These are phyloP conservation scores for Passiflora organensis DNA, from an alignment of 345 rosid species.

Conservation along the genomic window DNA sequence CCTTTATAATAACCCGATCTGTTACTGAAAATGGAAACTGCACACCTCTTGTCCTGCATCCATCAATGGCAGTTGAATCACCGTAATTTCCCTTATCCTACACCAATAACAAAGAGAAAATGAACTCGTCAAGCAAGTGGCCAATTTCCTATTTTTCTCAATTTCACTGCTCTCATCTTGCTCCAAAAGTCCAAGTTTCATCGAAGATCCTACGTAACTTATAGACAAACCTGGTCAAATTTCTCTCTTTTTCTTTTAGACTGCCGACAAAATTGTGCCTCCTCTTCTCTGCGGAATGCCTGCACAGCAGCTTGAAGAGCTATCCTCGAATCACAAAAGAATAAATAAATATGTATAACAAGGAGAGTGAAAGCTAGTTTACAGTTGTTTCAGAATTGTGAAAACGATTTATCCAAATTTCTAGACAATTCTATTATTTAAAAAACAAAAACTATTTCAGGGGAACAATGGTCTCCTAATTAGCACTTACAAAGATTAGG, in stretches of 20 bases:
- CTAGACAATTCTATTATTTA: not conserved
- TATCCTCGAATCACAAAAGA: conserved; percentile 20
- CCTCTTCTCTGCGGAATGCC: conserved; percentile 77
- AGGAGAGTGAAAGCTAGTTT: not conserved
- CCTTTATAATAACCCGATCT: conserved; percentile 90
- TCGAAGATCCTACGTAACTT: conserved; percentile 6
- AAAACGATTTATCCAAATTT: not conserved
- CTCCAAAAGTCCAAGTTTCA: not conserved
- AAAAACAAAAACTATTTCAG: not conserved
- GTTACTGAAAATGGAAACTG: conserved; percentile 89
- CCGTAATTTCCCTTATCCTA: conserved; percentile 71
- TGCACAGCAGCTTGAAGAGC: conserved; percentile 80
- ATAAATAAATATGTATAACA: not conserved
- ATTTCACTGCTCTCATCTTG: not conserved
- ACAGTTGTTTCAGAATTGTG: not conserved
- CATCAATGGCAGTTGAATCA: conserved; percentile 37
- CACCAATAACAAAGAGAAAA: conserved; percentile 1
- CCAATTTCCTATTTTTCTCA: not conserved
- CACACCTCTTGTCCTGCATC: conserved; percentile 60
- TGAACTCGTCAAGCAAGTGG: not conserved
- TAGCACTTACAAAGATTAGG: conserved; percentile 75
- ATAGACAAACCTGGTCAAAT: conserved; percentile 61
- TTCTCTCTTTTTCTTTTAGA: conserved; percentile 80
- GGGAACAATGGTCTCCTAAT: not conserved
- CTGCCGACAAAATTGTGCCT: conserved; percentile 46